Evolutionary conservation across 208 protist species (phyloP).

Genomic region (Trypanosoma cruzi): DNA sequence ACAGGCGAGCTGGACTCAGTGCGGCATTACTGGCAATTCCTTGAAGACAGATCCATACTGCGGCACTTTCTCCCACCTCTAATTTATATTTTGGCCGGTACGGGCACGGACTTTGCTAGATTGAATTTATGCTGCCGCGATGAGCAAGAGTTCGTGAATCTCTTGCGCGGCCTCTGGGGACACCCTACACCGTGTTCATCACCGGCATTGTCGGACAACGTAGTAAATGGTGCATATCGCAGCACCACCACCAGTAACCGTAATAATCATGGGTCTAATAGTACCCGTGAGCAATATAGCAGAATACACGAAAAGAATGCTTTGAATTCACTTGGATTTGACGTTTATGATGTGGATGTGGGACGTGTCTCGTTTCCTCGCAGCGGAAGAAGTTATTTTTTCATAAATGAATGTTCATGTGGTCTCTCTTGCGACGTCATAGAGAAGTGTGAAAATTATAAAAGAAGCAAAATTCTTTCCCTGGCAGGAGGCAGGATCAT

Average conservation of each 20-base stretch:
- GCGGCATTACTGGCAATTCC: constrained; percentile 36
- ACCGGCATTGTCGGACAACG: not conserved
- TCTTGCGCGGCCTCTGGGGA: constrained; percentile 18
- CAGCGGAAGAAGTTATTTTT: constrained; percentile 57
- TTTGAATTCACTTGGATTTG: constrained; percentile 12
- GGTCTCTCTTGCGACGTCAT: constrained; percentile 87
- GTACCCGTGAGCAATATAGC: not conserved
- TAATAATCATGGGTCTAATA: no score
- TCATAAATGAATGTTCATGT: constrained; percentile 85
- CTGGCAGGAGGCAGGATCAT: constrained; percentile 49
- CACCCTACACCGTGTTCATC: not conserved
- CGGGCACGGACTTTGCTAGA: constrained; percentile 78
- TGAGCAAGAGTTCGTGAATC: constrained; percentile 40
- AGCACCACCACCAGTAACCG: no score
- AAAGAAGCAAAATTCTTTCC: constrained; percentile 35
- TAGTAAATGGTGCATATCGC: no score
- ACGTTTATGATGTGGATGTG: constrained; percentile 58
- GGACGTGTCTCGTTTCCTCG: constrained; percentile 73
- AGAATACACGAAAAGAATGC: not conserved
- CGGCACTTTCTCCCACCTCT: constrained; percentile 63
- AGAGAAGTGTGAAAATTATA: constrained; percentile 53
- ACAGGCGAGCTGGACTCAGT: constrained; percentile 5
- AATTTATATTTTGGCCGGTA: constrained; percentile 68
- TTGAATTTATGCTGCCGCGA: constrained; percentile 55
- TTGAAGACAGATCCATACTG: constrained; percentile 55